Conservation (phyloP, 768 basidiomycete genomes). For the Agaricus blazei region DNA sequence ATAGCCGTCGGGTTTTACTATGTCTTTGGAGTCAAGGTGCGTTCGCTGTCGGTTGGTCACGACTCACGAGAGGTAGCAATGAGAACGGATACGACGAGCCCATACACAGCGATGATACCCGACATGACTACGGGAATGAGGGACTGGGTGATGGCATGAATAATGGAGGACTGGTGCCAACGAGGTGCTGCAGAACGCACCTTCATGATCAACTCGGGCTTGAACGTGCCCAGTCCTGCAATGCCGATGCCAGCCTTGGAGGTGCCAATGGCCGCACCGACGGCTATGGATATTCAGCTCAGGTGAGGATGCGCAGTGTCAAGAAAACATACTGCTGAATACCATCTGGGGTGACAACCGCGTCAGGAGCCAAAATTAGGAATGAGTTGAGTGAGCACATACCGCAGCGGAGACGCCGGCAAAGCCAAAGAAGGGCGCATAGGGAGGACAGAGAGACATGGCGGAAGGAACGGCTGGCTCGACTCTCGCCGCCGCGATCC, state of each 20-base stretch:
- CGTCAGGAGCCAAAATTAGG: neutral
- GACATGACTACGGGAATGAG: slow-evolving; percentile 98
- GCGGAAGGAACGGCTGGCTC: slow-evolving; percentile 6
- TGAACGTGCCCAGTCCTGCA: slow-evolving; percentile 88
- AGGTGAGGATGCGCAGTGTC: neutral
- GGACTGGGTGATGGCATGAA: slow-evolving; percentile 45
- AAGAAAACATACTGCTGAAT: slow-evolving; percentile 73
- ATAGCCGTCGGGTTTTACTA: slow-evolving; percentile 68
- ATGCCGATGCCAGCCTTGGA: slow-evolving; percentile 97
- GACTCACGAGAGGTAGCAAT: slow-evolving; percentile 62
- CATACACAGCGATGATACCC: slow-evolving; percentile 97
- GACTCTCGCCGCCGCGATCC: neutral
- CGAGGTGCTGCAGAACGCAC: slow-evolving; percentile 31
- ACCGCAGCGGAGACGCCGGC: slow-evolving; percentile 94
- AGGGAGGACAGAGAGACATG: slow-evolving; percentile 81
- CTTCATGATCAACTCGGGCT: slow-evolving; percentile 98
- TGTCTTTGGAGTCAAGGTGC: slow-evolving; percentile 7
- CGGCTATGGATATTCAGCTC: slow-evolving; percentile 40
- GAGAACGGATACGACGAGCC: slow-evolving; percentile 91
- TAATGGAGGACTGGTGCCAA: neutral
- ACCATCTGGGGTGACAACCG: slow-evolving; percentile 63
- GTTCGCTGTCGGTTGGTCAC: neutral
- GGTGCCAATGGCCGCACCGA: slow-evolving; percentile 95
- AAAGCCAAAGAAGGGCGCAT: slow-evolving; percentile 97
- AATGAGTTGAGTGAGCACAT: slow-evolving; percentile 21